These are phyloP conservation scores for Pleurotus citrinopileatus DNA, from an alignment of 768 basidiomycete species.

Conservation along the genomic window DNA sequence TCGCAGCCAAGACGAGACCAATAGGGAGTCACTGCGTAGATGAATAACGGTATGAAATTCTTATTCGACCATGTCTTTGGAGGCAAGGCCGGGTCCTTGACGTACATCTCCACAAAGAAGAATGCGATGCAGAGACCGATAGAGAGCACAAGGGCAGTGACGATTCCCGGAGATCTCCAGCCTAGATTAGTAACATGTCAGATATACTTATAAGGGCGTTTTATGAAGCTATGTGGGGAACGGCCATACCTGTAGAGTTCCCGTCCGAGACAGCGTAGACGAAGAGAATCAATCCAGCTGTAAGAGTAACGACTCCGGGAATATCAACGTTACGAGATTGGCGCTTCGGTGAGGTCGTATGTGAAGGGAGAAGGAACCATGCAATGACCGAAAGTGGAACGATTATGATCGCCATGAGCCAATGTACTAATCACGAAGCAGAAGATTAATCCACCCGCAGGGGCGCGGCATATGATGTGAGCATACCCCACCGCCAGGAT, in stretches of 20 bases:
- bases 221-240: background rate
- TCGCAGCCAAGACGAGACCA: conserved; percentile 29
- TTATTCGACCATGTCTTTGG: conserved; percentile 35
- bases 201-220: background rate
- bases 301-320: conserved; percentile 15
- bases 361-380: conserved; percentile 14
- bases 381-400: conserved; percentile 12
- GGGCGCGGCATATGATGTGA: background rate
- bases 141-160: conserved; percentile 41
- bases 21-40: conserved; percentile 18
- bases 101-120: conserved; percentile 39
- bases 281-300: conserved; percentile 26
- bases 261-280: conserved; percentile 37
- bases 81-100: conserved; percentile 21
- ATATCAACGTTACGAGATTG: conserved; percentile 14
- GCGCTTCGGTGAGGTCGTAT: background rate
- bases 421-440: conserved; percentile 30
- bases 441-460: background rate
- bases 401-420: conserved; percentile 36
- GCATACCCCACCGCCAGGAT: conserved; percentile 38
- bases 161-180: conserved; percentile 40
- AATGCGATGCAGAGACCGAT: conserved; percentile 34
- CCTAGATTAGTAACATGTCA: no score
- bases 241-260: conserved; percentile 21
- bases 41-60: conserved; percentile 38